Percentiles rank a stretch among this genome's conserved stretches.
Conservation (phyloP, 2,329 filamentous ascomycete species). For the Clarireedia hainanense region DNA sequence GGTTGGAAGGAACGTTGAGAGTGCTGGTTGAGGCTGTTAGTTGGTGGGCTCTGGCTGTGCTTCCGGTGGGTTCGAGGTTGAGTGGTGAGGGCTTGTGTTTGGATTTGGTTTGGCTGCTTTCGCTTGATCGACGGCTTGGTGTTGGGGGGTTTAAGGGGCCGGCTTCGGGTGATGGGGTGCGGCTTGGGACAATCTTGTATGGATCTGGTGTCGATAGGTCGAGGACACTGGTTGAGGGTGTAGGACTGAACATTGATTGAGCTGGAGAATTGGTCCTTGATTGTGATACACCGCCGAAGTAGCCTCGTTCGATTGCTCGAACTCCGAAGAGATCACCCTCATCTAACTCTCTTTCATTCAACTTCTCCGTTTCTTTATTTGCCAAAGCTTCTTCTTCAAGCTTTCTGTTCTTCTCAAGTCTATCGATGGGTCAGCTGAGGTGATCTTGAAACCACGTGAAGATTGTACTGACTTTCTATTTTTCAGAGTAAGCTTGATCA, state of each 20-base stretch:
- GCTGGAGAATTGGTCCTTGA: conserved; percentile 10
- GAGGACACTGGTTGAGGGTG: background rate
- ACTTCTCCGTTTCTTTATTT: conserved; percentile 3
- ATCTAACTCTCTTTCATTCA: conserved; percentile 6
- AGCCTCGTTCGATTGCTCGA: conserved; percentile 15
- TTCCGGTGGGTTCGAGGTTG: conserved; percentile 1
- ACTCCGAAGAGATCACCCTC: conserved; percentile 16
- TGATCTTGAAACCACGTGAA: too few relatives aligned
- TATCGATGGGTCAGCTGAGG: background rate
- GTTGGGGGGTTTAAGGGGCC: background rate
- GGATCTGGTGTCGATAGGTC: background rate
- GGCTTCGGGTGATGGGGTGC: background rate
- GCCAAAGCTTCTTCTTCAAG: conserved; percentile 4
- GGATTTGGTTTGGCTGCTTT: background rate
- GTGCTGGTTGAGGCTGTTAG: background rate
- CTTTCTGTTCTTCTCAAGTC: conserved; percentile 7
- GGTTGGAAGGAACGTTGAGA: background rate
- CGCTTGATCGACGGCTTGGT: background rate
- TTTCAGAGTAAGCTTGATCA: conserved; percentile 3
- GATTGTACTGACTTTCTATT: conserved; percentile 1
- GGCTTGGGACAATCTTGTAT: background rate
- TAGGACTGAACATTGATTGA: background rate
- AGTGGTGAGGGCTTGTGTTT: conserved; percentile 1
- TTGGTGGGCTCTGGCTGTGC: background rate
- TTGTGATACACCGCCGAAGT: conserved; percentile 15